Conservation (phyloP, 2,329 filamentous ascomycete genomes). For the Botryotinia globosa region DNA sequence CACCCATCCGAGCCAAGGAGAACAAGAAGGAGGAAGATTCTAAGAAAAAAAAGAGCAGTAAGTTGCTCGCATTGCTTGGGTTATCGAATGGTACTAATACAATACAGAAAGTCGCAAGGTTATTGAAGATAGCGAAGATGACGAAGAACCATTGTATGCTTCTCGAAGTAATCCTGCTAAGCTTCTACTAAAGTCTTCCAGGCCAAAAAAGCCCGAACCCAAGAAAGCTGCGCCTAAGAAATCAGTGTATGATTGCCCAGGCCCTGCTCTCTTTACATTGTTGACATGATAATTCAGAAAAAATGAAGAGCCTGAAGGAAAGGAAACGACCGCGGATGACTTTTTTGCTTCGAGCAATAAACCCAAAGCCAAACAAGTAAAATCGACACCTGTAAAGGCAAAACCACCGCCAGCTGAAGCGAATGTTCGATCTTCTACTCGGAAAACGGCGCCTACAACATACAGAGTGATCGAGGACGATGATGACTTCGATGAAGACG, state of each 20-base stretch:
- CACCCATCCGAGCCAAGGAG: constrained; percentile 47
- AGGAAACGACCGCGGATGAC: constrained; percentile 38
- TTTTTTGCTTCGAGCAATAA: constrained; percentile 39
- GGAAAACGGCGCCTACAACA: constrained; percentile 31
- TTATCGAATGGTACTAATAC: constrained; percentile 20
- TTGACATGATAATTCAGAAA: constrained; percentile 27
- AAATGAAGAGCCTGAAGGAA: constrained; percentile 35
- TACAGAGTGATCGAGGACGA: constrained; percentile 41
- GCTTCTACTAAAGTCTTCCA: constrained; percentile 31
- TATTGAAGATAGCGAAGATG: constrained; percentile 78
- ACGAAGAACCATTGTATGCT: constrained; percentile 49
- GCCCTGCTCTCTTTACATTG: background rate
- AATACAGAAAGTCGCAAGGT: constrained; percentile 60
- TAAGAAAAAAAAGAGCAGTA: constrained; percentile 38
- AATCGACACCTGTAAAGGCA: constrained; percentile 31
- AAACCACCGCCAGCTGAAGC: constrained; percentile 26
- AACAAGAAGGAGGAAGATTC: constrained; percentile 38
- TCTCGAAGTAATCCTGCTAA: background rate
- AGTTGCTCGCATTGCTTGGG: constrained; percentile 16
- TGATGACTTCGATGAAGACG: constrained; percentile 63
- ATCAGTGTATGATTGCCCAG: constrained; percentile 44
- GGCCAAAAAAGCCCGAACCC: constrained; percentile 46
- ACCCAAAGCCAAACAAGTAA: constrained; percentile 32
- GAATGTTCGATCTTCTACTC: constrained; percentile 32
- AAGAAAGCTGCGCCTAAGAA: constrained; percentile 62